Evolutionary conservation across 352 stramenopile genomes (phyloP).

Genomic region (Nothophytophthora sp.): DNA sequence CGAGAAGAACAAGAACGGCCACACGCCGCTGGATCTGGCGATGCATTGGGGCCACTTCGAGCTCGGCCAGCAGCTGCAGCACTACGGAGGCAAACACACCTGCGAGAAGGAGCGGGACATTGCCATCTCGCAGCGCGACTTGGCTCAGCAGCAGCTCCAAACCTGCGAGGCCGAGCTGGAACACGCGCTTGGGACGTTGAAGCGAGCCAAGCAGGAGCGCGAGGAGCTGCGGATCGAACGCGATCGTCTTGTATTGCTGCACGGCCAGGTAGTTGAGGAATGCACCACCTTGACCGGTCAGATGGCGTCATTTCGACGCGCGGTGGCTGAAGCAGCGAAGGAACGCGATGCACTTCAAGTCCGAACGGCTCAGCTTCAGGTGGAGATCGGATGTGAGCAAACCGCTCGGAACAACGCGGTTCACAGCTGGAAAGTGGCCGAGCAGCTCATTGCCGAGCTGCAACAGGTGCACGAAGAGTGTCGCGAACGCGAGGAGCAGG

Average conservation of each 20-base stretch:
- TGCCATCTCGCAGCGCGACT: constrained; percentile 51
- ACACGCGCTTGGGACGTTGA: constrained; percentile 31
- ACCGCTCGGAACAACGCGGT: constrained; percentile 44
- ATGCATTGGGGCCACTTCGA: constrained; percentile 62
- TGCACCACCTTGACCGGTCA: constrained; percentile 15
- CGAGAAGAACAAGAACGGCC: constrained; percentile 44
- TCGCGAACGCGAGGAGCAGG: constrained; percentile 52
- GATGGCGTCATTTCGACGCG: constrained; percentile 12
- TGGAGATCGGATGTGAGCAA: constrained; percentile 32
- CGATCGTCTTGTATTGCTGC: constrained; percentile 34
- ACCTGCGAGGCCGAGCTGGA: constrained; percentile 38
- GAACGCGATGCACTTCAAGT: constrained; percentile 32
- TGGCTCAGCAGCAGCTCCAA: constrained; percentile 36
- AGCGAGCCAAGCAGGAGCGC: constrained; percentile 42
- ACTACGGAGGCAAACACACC: constrained; percentile 61
- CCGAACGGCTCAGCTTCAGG: constrained; percentile 24
- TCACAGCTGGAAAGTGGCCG: constrained; percentile 48
- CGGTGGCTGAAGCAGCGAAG: constrained; percentile 5
- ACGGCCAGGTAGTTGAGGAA: constrained; percentile 15
- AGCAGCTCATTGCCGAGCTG: constrained; percentile 41
- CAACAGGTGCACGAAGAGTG: constrained; percentile 41
- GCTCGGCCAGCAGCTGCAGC: constrained; percentile 49
- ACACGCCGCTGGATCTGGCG: constrained; percentile 55
- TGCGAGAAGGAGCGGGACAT: constrained; percentile 61
- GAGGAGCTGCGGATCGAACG: constrained; percentile 54